phyloP scores from a whole-genome alignment of 2,329 filamentous ascomycete species.

The Emericellopsis atlantica region DNA sequence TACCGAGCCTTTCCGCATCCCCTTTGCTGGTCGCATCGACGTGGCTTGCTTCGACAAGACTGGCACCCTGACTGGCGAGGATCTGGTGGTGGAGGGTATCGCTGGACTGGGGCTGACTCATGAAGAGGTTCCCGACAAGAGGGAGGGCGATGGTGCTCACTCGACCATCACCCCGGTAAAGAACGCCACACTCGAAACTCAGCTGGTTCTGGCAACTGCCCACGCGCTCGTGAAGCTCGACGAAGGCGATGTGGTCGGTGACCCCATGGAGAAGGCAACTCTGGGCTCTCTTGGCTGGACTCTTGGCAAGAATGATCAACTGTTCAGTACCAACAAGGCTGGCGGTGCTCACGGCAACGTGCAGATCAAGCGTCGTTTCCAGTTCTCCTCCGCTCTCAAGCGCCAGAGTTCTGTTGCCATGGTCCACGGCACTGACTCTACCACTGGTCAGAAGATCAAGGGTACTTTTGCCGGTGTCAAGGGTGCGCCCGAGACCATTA shows the following conservation, averaged over 20 bases:
- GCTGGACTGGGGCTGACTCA: constrained; percentile 72
- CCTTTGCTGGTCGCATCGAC: constrained; percentile 88
- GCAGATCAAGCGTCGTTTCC: constrained; percentile 92
- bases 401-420: constrained; percentile 90
- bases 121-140: constrained; percentile 47
- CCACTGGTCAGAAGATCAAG: constrained; percentile 62
- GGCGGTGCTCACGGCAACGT: constrained; percentile 50
- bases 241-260: constrained; percentile 92
- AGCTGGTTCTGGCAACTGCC: constrained; percentile 84
- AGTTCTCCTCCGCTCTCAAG: constrained; percentile 94
- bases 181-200: constrained; percentile 66
- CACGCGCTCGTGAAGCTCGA: constrained; percentile 94
- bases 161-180: constrained; percentile 62
- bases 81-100: constrained; percentile 93
- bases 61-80: constrained; percentile 89
- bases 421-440: constrained; percentile 57
- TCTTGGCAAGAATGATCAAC: constrained; percentile 76
- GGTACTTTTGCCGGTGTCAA: constrained; percentile 93
- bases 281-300: constrained; percentile 81
- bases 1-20: constrained; percentile 96
- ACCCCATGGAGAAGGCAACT: constrained; percentile 98
- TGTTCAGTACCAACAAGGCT: constrained; percentile 46
- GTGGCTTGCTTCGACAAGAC: constrained; percentile 98
- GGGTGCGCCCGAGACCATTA: constrained; percentile 92
- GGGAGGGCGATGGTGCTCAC: constrained; percentile 71